phyloP scores from a whole-genome alignment of 768 basidiomycete genomes.

The Tricholoma sp. region DNA sequence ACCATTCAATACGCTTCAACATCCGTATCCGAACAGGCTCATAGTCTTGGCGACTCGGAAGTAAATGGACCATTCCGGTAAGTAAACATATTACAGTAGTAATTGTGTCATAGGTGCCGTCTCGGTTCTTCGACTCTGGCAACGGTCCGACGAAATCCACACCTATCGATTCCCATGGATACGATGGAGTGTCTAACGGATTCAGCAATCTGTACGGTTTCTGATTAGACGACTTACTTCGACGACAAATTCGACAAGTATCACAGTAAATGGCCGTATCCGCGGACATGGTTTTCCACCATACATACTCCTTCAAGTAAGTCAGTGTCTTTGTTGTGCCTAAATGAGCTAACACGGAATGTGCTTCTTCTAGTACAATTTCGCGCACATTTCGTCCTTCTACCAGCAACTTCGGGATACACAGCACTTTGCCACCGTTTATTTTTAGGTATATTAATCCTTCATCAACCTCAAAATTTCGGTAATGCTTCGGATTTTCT shows the following conservation, averaged over 20 bases:
- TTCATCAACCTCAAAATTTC: conserved; percentile 11
- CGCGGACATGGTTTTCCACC: conserved; percentile 20
- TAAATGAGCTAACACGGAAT: conserved; percentile 31
- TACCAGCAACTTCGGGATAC: conserved; percentile 13
- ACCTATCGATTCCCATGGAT: background rate
- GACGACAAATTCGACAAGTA: conserved; percentile 11
- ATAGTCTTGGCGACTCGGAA: no score
- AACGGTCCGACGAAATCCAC: conserved; percentile 12
- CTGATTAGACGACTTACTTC: conserved; percentile 13
- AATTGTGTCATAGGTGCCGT: conserved; percentile 2
- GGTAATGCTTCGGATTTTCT: background rate
- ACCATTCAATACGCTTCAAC: no score
- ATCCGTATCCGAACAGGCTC: no score
- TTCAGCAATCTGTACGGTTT: conserved; percentile 16
- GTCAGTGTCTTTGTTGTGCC: conserved; percentile 25
- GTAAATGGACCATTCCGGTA: no score
- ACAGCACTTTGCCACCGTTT: conserved; percentile 1
- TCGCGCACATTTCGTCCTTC: conserved; percentile 15
- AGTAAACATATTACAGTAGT: no score
- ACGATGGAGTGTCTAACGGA: background rate
- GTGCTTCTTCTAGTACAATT: conserved; percentile 28
- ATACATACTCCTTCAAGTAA: conserved; percentile 25
- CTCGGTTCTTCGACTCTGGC: conserved; percentile 11
- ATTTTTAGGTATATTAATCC: conserved; percentile 11
- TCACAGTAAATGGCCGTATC: conserved; percentile 20